Evolutionary conservation across 345 rosid genomes (phyloP).

Genomic region (Mallotus nudiflorus): DNA sequence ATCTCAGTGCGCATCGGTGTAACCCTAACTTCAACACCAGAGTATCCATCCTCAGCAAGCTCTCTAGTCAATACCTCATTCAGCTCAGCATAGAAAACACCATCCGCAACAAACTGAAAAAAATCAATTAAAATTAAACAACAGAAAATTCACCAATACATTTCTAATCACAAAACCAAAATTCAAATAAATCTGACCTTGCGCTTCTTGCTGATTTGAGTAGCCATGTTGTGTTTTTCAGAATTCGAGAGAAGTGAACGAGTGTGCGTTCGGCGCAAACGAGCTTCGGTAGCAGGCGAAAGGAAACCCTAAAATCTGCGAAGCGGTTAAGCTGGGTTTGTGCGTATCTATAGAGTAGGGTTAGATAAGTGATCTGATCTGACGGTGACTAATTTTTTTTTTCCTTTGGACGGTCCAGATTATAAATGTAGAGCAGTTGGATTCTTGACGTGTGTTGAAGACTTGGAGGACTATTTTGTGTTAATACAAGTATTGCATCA

Average conservation of each 20-base stretch:
- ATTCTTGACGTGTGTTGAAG: no score
- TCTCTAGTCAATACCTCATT: constrained; percentile 36
- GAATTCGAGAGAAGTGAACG: background rate
- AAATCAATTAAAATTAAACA: no score
- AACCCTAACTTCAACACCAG: constrained; percentile 39
- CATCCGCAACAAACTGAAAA: constrained; percentile 25
- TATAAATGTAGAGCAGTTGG: no score
- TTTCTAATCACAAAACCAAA: background rate
- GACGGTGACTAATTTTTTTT: background rate
- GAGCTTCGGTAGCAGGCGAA: background rate
- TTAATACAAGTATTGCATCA: no score
- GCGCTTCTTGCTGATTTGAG: constrained; percentile 35
- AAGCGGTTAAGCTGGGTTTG: background rate
- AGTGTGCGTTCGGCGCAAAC: background rate
- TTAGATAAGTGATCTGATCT: background rate
- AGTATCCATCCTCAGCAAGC: constrained; percentile 37
- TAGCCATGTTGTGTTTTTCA: constrained; percentile 22
- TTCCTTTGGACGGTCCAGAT: no score
- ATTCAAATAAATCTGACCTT: constrained; percentile 7
- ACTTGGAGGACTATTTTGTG: no score
- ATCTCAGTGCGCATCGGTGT: constrained; percentile 40
- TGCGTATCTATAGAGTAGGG: background rate
- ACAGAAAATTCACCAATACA: background rate
- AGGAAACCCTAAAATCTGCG: constrained; percentile 3
- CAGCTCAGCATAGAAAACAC: constrained; percentile 33